Evolutionary conservation across 2,329 filamentous ascomycete genomes (phyloP).

Genomic region (Aureobasidium pullulans): DNA sequence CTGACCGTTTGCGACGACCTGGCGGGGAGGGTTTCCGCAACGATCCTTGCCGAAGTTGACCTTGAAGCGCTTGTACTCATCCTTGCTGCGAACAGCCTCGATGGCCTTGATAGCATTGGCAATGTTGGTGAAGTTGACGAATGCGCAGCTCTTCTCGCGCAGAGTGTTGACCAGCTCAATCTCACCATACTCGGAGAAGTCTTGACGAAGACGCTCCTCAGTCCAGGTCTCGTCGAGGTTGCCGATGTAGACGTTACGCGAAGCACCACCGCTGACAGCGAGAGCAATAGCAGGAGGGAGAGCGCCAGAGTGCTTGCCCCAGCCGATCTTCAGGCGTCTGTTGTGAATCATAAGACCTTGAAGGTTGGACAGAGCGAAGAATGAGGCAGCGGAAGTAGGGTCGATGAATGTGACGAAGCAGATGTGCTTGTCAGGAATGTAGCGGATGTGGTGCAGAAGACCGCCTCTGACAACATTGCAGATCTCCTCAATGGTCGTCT

Average conservation of each 20-base stretch:
- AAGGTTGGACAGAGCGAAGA: constrained; percentile 94
- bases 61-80: constrained; percentile 98
- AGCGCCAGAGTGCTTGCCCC: constrained; percentile 97
- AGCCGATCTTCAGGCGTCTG: constrained; percentile 92
- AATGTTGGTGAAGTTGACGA: constrained; percentile 99
- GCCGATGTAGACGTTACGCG: constrained; percentile 96
- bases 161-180: constrained; percentile 96
- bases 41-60: constrained; percentile 99
- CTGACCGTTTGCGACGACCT: constrained; percentile 55
- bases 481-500: constrained; percentile 98
- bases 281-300: constrained; percentile 92
- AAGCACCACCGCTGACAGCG: constrained; percentile 91
- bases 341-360: constrained; percentile 99
- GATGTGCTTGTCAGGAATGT: constrained; percentile 99
- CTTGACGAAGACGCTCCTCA: constrained; percentile 88
- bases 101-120: constrained; percentile 99
- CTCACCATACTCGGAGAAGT: constrained; percentile 95
- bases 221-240: constrained; percentile 97
- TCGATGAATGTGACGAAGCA: constrained; percentile 99
- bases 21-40: constrained; percentile 90
- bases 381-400: constrained; percentile 92
- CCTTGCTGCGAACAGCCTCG: constrained; percentile 85
- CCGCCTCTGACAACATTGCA: constrained; percentile 97
- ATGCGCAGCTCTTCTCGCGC: constrained; percentile 97
- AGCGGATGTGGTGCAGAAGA: constrained; percentile 93